Conservation (phyloP, 2,329 filamentous ascomycete species). For the Colletotrichum falcatum region DNA sequence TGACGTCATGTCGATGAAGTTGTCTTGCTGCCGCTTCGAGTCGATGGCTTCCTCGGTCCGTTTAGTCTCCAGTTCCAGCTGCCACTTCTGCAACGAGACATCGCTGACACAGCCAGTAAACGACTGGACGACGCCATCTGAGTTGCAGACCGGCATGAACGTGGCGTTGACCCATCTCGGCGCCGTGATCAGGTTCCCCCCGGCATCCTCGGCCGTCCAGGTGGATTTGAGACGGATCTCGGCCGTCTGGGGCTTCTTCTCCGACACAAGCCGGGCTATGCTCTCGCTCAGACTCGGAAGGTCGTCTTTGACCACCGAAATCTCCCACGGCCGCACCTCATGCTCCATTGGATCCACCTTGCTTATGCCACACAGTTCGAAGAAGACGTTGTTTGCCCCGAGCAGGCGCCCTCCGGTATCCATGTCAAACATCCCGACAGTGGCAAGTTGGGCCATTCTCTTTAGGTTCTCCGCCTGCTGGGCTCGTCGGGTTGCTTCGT, state of each 20-base stretch:
- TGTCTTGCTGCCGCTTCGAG: slow-evolving; percentile 77
- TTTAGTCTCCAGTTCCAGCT: slow-evolving; percentile 61
- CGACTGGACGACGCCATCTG: slow-evolving; percentile 60
- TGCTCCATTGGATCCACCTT: slow-evolving; percentile 55
- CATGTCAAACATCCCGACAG: slow-evolving; percentile 67
- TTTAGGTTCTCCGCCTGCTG: slow-evolving; percentile 66
- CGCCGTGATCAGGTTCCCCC: slow-evolving; percentile 56
- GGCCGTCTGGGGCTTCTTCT: slow-evolving; percentile 58
- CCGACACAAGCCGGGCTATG: slow-evolving; percentile 53
- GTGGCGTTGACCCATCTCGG: slow-evolving; percentile 63
- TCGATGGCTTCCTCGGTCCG: slow-evolving; percentile 68
- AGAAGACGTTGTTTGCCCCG: slow-evolving; percentile 66
- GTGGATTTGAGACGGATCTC: slow-evolving; percentile 63
- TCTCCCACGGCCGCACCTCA: slow-evolving; percentile 58
- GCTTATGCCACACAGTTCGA: slow-evolving; percentile 62
- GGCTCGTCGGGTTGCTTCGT: slow-evolving; percentile 61
- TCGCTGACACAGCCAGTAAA: slow-evolving; percentile 63
- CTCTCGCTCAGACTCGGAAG: slow-evolving; percentile 54
- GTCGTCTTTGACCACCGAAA: slow-evolving; percentile 60
- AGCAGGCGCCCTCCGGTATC: slow-evolving; percentile 62
- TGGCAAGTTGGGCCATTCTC: slow-evolving; percentile 65
- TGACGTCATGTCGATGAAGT: slow-evolving; percentile 82
- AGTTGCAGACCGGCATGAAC: slow-evolving; percentile 62
- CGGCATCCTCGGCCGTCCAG: slow-evolving; percentile 59
- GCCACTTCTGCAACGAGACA: slow-evolving; percentile 63